A percentile compares a stretch with the other conserved stretches of the same genome.
These are phyloP conservation scores for Scytalidium sp. DNA, from an alignment of 2,329 filamentous ascomycete genomes.

Conservation along the genomic window DNA sequence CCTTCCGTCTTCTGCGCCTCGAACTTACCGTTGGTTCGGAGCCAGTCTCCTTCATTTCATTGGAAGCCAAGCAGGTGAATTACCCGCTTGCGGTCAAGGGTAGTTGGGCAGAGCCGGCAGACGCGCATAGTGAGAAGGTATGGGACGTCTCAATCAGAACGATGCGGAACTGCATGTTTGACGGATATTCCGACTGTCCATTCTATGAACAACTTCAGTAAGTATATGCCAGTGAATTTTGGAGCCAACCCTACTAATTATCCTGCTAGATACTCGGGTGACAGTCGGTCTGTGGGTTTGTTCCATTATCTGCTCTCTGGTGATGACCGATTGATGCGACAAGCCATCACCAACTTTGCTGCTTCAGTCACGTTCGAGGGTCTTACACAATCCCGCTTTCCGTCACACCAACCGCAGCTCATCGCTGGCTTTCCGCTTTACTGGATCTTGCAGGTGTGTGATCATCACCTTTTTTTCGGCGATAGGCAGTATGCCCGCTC, in stretches of 20 bases:
- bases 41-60: conserved; percentile 21
- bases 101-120: conserved; percentile 12
- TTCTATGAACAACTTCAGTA: conserved; percentile 27
- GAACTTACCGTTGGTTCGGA: conserved; percentile 22
- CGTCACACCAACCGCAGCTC: conserved; percentile 32
- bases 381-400: conserved; percentile 32
- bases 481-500: conserved; percentile 26
- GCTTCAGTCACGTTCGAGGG: conserved; percentile 20
- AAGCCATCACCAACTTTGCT: conserved; percentile 19
- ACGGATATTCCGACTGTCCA: conserved; percentile 22
- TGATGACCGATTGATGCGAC: conserved; percentile 23
- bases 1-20: conserved; percentile 32
- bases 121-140: conserved; percentile 12
- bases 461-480: conserved; percentile 34
- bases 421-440: conserved; percentile 36
- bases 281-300: conserved; percentile 18
- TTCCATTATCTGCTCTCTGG: conserved; percentile 25
- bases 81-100: conserved; percentile 33
- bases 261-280: conserved; percentile 16
- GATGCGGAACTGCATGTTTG: conserved; percentile 32
- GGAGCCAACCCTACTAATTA: background rate
- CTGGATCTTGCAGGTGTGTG: conserved; percentile 33
- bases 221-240: background rate
- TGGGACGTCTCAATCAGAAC: conserved; percentile 28
- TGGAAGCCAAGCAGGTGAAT: conserved; percentile 31